Base-by-base conservation (phyloP, 202 grass and related monocot species). In the Panicum hallii region DNA sequence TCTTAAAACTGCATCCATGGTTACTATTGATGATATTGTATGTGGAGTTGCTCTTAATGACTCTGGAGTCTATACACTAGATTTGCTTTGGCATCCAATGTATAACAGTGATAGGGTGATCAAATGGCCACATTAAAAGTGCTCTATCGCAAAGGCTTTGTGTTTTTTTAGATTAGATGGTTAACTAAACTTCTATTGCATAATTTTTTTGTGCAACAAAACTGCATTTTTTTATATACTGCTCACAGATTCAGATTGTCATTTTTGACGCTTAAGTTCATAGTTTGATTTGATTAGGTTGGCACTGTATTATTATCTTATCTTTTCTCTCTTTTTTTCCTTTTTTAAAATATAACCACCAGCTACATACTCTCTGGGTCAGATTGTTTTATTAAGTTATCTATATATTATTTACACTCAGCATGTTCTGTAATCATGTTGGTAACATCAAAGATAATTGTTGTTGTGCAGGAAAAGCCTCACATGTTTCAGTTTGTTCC, bases 401-500 rank as follows among this genome's bases (percentile, higher is more conserved):
- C n/a, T 44, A 22, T 72, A 14, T 41, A 64, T 45, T 63, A 34
- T 66, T 13, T 73, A 38, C 26, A 70, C 76, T 65, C 47, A 15
- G 4, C 40, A 43, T 71, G 20, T 72, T 66, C 55, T 62, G 36
- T 38, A 38, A 38, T 4, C 36, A 0, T 38, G 53, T 50, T 77
- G 41, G 65, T 71, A 43, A 65, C 49, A 53, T 46, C 61, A 63
- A 67, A 19, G 7, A 49, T 83, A 26, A 36, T 60, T 79, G 67
- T 79, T 86, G 26, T 64, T 86, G 88, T 89, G 84, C 90, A 99
- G 96, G 96, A 95, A 92, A 95, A 95, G 50, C 96, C 96, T 77
- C 89, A 99, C 49, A 86, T 95, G 96, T 99, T 99, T 84, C 93
- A 95, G 80, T 99, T 99, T 74, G 86, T 99, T 90, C 84, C 96